Conservation (phyloP, 495 filamentous ascomycete genomes). For the Opeltia flavorubescens region DNA sequence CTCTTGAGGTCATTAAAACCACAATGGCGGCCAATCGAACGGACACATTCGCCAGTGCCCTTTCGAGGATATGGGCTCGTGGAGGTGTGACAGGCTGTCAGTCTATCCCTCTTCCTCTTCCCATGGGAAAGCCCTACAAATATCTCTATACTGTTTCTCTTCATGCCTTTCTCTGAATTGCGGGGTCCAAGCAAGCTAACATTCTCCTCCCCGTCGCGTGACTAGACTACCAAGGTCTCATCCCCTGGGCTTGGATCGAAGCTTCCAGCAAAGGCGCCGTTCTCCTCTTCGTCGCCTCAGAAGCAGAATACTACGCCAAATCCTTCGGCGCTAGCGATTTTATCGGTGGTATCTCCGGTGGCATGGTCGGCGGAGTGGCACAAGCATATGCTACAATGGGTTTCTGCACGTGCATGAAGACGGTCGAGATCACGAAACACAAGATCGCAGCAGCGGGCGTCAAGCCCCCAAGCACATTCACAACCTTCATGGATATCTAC, state of each 20-base stretch:
- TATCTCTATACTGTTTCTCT: not conserved
- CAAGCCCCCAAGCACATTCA: slow-evolving; percentile 76
- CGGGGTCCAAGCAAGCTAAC: not conserved
- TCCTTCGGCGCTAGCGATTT: slow-evolving; percentile 73
- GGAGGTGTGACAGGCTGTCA: slow-evolving; percentile 92
- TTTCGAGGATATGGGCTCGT: slow-evolving; percentile 80
- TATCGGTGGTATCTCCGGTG: slow-evolving; percentile 73
- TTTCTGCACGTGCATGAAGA: slow-evolving; percentile 99
- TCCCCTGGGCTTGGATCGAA: slow-evolving; percentile 99
- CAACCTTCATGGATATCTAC: slow-evolving; percentile 95
- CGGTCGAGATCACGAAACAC: slow-evolving; percentile 97
- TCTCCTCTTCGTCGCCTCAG: slow-evolving; percentile 95
- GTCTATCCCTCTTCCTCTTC: slow-evolving; percentile 22
- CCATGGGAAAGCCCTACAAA: not conserved
- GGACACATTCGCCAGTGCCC: slow-evolving; percentile 71
- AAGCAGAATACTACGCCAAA: slow-evolving; percentile 88
- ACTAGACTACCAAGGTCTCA: slow-evolving; percentile 96
- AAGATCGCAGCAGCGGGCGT: slow-evolving; percentile 75
- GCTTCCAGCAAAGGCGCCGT: slow-evolving; percentile 98
- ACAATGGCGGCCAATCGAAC: slow-evolving; percentile 95
- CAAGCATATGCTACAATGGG: slow-evolving; percentile 99
- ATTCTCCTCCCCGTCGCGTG: not conserved
- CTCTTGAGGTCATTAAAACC: slow-evolving; percentile 97
- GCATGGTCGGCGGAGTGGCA: slow-evolving; percentile 87
- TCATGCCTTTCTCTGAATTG: not conserved